phyloP scores from a whole-genome alignment of 2,329 filamentous ascomycete genomes.

The Proliferodiscus dingleyae region DNA sequence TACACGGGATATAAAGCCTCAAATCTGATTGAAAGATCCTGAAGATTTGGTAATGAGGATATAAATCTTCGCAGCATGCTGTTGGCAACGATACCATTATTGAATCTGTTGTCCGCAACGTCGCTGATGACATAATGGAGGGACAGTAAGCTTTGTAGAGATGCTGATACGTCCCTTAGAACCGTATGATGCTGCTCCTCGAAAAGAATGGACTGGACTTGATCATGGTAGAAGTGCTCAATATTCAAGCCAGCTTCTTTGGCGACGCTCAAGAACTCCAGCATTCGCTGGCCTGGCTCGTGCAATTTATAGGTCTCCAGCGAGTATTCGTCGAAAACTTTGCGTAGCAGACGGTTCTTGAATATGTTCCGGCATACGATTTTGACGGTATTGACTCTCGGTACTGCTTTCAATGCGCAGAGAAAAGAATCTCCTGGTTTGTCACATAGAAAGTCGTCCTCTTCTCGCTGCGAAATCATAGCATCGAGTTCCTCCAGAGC shows the following conservation, averaged over 20 bases:
- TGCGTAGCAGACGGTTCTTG: slow-evolving; percentile 9
- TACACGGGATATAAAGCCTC: neutral
- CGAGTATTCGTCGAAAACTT: slow-evolving; percentile 17
- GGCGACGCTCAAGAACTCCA: slow-evolving; percentile 4
- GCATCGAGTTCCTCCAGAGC: slow-evolving; percentile 16
- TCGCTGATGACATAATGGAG: slow-evolving; percentile 7
- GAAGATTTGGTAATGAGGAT: neutral
- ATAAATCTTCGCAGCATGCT: neutral
- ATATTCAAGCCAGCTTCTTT: slow-evolving; percentile 6
- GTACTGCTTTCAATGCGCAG: slow-evolving; percentile 5
- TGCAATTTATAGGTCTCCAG: slow-evolving; percentile 6
- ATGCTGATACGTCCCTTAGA: neutral
- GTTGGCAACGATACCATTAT: neutral
- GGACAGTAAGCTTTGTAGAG: slow-evolving; percentile 3
- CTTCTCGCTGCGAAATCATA: slow-evolving; percentile 5
- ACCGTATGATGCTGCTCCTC: neutral
- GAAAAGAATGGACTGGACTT: slow-evolving; percentile 5
- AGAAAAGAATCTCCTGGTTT: slow-evolving; percentile 1
- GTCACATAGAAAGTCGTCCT: slow-evolving; percentile 1
- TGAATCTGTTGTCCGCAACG: neutral
- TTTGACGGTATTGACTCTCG: slow-evolving; percentile 5
- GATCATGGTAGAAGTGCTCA: slow-evolving; percentile 8
- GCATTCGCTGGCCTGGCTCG: neutral
- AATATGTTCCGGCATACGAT: slow-evolving; percentile 12
- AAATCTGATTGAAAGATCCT: slow-evolving; percentile 10